Percentiles rank a stretch among this genome's conserved stretches.
These are phyloP conservation scores for Eucalyptus regnans DNA, from an alignment of 345 rosid genomes.

Conservation along the genomic window DNA sequence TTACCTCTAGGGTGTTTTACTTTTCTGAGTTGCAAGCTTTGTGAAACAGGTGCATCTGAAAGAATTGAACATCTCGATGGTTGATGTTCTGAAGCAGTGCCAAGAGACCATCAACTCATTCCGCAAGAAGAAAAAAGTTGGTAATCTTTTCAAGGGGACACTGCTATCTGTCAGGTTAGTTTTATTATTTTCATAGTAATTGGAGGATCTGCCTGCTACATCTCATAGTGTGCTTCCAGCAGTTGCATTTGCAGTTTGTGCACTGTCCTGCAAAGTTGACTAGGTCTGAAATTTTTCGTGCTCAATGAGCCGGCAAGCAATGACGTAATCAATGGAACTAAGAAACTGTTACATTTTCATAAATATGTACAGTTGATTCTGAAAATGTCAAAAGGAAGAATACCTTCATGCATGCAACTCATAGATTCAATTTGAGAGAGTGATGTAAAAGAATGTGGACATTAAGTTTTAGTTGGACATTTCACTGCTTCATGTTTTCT, in stretches of 20 bases:
- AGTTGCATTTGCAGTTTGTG: not conserved
- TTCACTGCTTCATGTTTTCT: not conserved
- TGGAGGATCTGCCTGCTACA: not conserved
- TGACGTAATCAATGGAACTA: not conserved
- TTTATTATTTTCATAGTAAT: not conserved
- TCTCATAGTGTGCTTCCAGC: not conserved
- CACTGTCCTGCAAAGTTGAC: not conserved
- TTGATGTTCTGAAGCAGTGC: slow-evolving; percentile 55
- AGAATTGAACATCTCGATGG: slow-evolving; percentile 38
- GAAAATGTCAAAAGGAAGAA: not conserved
- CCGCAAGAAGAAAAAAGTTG: slow-evolving; percentile 61
- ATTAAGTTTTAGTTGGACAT: not conserved
- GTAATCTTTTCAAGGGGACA: slow-evolving; percentile 27
- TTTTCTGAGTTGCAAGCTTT: slow-evolving; percentile 5
- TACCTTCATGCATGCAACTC: not conserved
- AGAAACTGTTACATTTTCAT: not conserved
- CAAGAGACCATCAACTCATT: slow-evolving; percentile 36
- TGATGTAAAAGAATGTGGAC: not conserved
- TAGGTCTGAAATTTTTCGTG: not conserved
- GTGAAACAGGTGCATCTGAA: slow-evolving; percentile 36
- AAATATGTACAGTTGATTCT: not conserved
- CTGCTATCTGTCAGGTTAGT: slow-evolving; percentile 57
- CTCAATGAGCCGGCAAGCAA: not conserved
- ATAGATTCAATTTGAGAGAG: not conserved
- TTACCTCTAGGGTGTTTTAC: not conserved